Evolutionary conservation across 2,329 filamentous ascomycete genomes (phyloP), one percentile per base, ranked within the genome.

Genomic region (Ploettnerulaceae sp.): DNA sequence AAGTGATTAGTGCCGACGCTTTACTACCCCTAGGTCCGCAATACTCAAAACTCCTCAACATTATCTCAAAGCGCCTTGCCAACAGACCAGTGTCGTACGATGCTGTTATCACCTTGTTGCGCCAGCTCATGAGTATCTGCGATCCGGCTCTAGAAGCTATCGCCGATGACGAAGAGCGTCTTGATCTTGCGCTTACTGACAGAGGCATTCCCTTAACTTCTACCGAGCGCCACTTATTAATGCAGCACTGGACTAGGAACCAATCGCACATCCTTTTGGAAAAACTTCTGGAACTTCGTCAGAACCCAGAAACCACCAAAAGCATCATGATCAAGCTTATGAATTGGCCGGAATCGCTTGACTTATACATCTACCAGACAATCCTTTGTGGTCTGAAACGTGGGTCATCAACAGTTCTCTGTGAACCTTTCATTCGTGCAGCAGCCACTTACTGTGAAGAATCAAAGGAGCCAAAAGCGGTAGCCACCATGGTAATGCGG

Each of bases 211-310:
- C 68, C 1, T 72, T 76, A 60, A 73, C 71, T 2, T 56, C 61
- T 0, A 51, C 58, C 0, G 78, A 82, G 57, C 65, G 73, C 9
- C 64, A 69, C 21, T 55, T 73, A 2, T 53, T 81, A 2, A 66
- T 71, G 47, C 62, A 63, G 26, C 67, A 72, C 26, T 73, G 70
- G 67, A 59, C 61, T 52, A 57, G 63, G 38, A 59, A 47, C 25
- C 54, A 56, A 18, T 52, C 59, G 4, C 79, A 75, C 52, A 67
- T 80, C n/a, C 79, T 85, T 42, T 62, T 84, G 18, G 79, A 81
- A 59, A 87, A 84, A 61, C 69, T 89, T 20, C 69, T 89, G 21
- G 69, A 70, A 15, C 71, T 84, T 38, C 74, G 82, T 52, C 76
- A 82, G 58, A 81, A 79, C 44, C 63, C 66, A 0, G 52, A 60